Percentiles rank a stretch among this genome's conserved stretches.
Conservation (phyloP, 2,329 filamentous ascomycete species). For the Alternaria triticimaculans region DNA sequence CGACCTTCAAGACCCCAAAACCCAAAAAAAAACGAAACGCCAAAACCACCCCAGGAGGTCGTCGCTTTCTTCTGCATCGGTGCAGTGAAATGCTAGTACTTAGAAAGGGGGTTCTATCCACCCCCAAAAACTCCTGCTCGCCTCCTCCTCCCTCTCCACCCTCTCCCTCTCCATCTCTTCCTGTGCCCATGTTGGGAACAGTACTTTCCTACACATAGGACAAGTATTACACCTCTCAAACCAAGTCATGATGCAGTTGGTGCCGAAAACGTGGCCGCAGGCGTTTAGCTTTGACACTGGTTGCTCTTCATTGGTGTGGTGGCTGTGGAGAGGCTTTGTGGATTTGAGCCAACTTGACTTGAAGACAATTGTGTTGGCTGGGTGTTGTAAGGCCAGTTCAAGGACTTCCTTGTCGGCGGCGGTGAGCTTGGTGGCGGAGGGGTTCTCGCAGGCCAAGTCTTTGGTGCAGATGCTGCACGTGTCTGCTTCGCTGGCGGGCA, state of each 20-base stretch:
- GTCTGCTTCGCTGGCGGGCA: not conserved
- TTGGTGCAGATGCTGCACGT: slow-evolving; percentile 1
- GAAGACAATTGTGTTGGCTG: not conserved
- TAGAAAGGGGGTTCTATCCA: not conserved
- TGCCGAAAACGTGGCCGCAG: not conserved
- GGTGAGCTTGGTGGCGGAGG: not conserved
- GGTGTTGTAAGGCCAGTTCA: not conserved
- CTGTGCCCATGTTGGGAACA: not conserved
- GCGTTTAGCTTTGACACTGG: not conserved
- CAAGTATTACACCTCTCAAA: not conserved
- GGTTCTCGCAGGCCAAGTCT: slow-evolving; percentile 2
- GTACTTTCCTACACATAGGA: not conserved
- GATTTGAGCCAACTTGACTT: not conserved
- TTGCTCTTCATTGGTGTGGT: not conserved
- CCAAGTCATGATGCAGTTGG: not conserved
- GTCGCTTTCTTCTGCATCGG: not conserved
- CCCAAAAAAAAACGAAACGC: not conserved
- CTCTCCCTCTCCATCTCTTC: not conserved
- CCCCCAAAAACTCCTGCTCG: not conserved
- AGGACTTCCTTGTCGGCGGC: not conserved
- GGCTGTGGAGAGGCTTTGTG: not conserved
- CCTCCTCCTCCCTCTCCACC: not conserved
- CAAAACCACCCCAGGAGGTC: not conserved
- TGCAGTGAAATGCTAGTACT: not conserved
- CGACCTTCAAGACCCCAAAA: not conserved